Percentiles rank a stretch among this genome's conserved stretches.
phyloP scores from a whole-genome alignment of 2,329 filamentous ascomycete species.

The Calonectria pteridis region DNA sequence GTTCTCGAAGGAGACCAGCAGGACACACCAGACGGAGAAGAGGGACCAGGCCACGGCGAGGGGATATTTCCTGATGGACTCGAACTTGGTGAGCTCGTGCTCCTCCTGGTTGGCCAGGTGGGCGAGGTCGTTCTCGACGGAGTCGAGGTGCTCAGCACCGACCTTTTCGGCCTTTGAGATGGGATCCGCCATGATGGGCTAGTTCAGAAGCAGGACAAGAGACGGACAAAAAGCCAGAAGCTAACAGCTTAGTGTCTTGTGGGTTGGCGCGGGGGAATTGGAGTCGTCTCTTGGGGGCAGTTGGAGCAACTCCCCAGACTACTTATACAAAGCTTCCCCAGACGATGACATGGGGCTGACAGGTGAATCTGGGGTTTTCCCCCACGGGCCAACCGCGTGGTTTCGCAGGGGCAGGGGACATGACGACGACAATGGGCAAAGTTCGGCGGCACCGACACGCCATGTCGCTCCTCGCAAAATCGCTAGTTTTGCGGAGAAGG shows the following conservation, averaged over 20 bases:
- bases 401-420: not conserved
- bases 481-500: slow-evolving; percentile 12
- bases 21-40: slow-evolving; percentile 54
- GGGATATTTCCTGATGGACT: slow-evolving; percentile 44
- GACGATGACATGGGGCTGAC: slow-evolving; percentile 18
- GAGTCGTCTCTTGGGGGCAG: slow-evolving; percentile 10
- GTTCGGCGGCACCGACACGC: slow-evolving; percentile 9
- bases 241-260: not conserved
- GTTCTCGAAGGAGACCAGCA: slow-evolving; percentile 57
- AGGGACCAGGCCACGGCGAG: slow-evolving; percentile 50
- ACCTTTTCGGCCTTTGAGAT: slow-evolving; percentile 29
- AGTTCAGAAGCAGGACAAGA: not conserved
- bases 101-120: slow-evolving; percentile 45
- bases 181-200: slow-evolving; percentile 13
- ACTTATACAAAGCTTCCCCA: slow-evolving; percentile 35
- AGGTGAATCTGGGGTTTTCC: slow-evolving; percentile 28
- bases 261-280: not conserved
- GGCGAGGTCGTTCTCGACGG: slow-evolving; percentile 32
- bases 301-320: slow-evolving; percentile 13
- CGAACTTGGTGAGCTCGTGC: slow-evolving; percentile 38
- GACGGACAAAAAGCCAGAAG: not conserved
- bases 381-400: slow-evolving; percentile 19
- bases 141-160: slow-evolving; percentile 30
- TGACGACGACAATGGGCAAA: slow-evolving; percentile 11
- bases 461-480: not conserved